These are phyloP conservation scores for Colletotrichum tabaci DNA, from an alignment of 2,329 filamentous ascomycete species.

Conservation along the genomic window DNA sequence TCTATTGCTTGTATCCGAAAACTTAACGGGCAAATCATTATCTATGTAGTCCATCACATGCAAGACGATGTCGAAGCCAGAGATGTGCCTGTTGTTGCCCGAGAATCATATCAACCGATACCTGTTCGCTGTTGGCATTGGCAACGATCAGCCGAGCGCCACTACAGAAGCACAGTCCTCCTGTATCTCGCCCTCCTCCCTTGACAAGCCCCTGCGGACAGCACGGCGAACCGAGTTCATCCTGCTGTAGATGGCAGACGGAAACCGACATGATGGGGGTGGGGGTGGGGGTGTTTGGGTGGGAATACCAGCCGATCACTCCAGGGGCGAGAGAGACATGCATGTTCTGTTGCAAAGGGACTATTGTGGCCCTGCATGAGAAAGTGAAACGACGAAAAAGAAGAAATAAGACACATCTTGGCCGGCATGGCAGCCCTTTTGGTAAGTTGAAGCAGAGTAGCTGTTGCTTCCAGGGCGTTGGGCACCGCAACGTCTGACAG, in stretches of 20 bases:
- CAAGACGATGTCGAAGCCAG: neutral
- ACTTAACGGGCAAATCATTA: neutral
- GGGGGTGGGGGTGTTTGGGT: too few relatives aligned
- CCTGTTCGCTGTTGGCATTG: conserved; percentile 14
- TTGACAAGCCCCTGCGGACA: conserved; percentile 7
- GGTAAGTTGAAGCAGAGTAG: neutral
- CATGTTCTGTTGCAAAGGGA: conserved; percentile 1
- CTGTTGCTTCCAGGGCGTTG: conserved; percentile 7
- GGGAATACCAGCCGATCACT: neutral
- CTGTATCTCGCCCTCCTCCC: neutral
- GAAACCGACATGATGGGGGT: conserved; percentile 13
- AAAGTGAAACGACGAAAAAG: conserved; percentile 24
- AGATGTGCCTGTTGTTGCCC: conserved; percentile 10
- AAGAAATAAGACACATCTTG: conserved; percentile 25
- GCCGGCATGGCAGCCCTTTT: neutral
- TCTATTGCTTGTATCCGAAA: neutral
- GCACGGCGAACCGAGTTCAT: neutral
- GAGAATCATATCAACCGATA: conserved; percentile 4
- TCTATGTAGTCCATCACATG: neutral
- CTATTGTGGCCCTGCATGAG: conserved; percentile 25
- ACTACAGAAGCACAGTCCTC: neutral
- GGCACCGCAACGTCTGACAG: neutral
- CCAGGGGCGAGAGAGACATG: conserved; percentile 23
- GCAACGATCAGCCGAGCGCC: conserved; percentile 7
- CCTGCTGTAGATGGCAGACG: conserved; percentile 13